A percentile compares a stretch with the other conserved stretches of the same genome.
These are phyloP conservation scores for Annona squamosa DNA, from an alignment of 164 flowering plant species.

Conservation along the genomic window DNA sequence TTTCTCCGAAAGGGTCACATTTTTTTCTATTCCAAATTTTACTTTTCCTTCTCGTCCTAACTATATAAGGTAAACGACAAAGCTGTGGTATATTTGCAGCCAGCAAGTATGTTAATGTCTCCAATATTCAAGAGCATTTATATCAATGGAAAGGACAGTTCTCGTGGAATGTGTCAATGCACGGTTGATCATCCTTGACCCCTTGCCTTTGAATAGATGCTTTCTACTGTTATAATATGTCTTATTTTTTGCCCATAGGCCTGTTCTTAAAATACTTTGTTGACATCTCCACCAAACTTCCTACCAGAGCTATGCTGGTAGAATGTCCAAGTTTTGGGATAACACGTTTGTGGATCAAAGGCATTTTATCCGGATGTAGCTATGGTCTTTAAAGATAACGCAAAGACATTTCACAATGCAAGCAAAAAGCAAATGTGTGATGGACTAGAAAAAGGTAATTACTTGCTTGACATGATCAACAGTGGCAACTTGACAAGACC, in stretches of 20 bases:
- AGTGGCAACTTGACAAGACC: slow-evolving; percentile 84
- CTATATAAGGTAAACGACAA: too few species aligned
- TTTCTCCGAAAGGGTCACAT: too few species aligned
- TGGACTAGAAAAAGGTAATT: slow-evolving; percentile 10
- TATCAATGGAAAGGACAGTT: too few species aligned
- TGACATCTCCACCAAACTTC: neutral
- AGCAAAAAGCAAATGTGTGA: neutral
- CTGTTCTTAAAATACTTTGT: neutral
- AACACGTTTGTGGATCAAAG: neutral
- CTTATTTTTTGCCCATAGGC: neutral
- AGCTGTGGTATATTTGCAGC: too few species aligned
- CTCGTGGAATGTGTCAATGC: too few species aligned
- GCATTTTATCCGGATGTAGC: neutral
- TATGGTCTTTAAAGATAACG: neutral
- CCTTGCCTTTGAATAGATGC: too few species aligned
- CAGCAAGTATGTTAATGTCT: too few species aligned
- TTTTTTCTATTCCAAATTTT: too few species aligned
- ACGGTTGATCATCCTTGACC: too few species aligned
- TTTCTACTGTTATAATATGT: too few species aligned
- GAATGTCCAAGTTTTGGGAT: neutral
- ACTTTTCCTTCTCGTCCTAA: too few species aligned
- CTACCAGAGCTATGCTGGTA: neutral
- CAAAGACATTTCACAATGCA: neutral
- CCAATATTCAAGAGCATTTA: too few species aligned
- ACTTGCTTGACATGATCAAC: slow-evolving; percentile 92